phyloP scores from a whole-genome alignment of 768 basidiomycete genomes.

The Rhodotorula sphaerocarpa region DNA sequence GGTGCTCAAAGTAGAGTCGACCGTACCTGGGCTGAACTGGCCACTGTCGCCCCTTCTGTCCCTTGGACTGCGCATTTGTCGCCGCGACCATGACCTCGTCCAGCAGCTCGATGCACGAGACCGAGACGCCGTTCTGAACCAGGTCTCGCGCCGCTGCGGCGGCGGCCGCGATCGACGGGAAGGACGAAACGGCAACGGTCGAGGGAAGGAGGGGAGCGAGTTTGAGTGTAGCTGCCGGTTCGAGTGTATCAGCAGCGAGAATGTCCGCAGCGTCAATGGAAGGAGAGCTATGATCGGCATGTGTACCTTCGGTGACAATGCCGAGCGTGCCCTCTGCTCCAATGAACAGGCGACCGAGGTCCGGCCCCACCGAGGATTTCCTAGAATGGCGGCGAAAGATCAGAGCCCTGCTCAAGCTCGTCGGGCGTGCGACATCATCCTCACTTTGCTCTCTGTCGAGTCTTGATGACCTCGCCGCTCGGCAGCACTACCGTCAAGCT shows the following conservation, averaged over 20 bases:
- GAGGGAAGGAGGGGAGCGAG: conserved; percentile 72
- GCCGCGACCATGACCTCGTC: conserved; percentile 51
- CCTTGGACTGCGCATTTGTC: conserved; percentile 16
- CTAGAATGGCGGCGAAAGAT: conserved; percentile 40
- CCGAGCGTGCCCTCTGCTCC: conserved; percentile 61
- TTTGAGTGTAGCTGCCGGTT: conserved; percentile 58
- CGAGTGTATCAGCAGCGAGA: conserved; percentile 48
- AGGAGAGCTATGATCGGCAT: too few species aligned
- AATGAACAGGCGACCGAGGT: conserved; percentile 43
- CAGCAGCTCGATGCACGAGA: conserved; percentile 80
- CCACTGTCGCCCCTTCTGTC: conserved; percentile 15
- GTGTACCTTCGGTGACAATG: conserved; percentile 65
- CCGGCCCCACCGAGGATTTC: conserved; percentile 82
- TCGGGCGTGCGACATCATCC: not conserved
- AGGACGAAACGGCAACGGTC: conserved; percentile 78
- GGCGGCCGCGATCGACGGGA: conserved; percentile 68
- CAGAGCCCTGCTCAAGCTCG: not conserved
- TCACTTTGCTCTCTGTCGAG: conserved; percentile 50
- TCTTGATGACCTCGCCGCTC: conserved; percentile 84
- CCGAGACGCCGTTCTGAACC: conserved; percentile 58
- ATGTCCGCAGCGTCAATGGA: too few species aligned
- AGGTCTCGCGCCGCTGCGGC: conserved; percentile 79
- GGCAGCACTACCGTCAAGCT: conserved; percentile 62
- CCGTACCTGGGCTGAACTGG: conserved; percentile 43
- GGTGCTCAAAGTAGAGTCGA: not conserved